These are phyloP conservation scores for Globisporangium echinulatum DNA, from an alignment of 352 stramenopile genomes.

Conservation along the genomic window DNA sequence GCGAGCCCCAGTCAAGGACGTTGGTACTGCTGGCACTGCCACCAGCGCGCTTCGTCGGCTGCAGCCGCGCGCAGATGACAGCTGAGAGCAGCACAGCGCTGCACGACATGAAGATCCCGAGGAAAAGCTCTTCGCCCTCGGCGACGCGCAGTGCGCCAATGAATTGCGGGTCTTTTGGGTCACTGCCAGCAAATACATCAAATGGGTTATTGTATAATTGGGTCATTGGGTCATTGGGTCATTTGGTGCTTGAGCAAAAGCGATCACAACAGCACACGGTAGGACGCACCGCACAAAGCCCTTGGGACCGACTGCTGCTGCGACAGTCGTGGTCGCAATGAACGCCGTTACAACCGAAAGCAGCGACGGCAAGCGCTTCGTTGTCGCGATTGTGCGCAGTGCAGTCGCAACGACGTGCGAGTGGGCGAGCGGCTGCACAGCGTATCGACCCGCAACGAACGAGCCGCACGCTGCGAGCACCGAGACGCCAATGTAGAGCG, in stretches of 20 bases:
- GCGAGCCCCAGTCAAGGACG: constrained; percentile 50
- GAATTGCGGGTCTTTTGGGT: constrained; percentile 78
- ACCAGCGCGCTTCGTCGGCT: constrained; percentile 5
- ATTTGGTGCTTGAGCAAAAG: too few species aligned
- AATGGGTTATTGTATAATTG: too few species aligned
- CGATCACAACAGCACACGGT: not conserved
- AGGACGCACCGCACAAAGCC: constrained; percentile 54
- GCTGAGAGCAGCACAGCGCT: constrained; percentile 50
- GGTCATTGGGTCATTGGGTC: too few species aligned
- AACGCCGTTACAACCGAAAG: constrained; percentile 25
- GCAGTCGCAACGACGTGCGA: constrained; percentile 12
- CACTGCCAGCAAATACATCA: constrained; percentile 19
- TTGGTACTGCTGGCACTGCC: not conserved
- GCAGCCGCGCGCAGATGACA: constrained; percentile 28
- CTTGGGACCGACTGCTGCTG: constrained; percentile 37
- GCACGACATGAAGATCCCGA: constrained; percentile 73
- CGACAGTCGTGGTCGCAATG: constrained; percentile 30
- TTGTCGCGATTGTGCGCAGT: constrained; percentile 9
- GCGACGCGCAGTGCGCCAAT: constrained; percentile 51
- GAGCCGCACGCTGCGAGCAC: constrained; percentile 41
- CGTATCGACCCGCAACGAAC: constrained; percentile 46
- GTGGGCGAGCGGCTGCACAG: constrained; percentile 14
- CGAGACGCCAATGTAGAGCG: constrained; percentile 56
- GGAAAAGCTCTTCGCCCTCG: constrained; percentile 55
- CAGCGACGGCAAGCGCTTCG: constrained; percentile 27